A percentile compares a stretch with the other conserved stretches of the same genome.
Evolutionary conservation across 495 filamentous ascomycete species (phyloP).

Genomic region (Xylaria telfairii): DNA sequence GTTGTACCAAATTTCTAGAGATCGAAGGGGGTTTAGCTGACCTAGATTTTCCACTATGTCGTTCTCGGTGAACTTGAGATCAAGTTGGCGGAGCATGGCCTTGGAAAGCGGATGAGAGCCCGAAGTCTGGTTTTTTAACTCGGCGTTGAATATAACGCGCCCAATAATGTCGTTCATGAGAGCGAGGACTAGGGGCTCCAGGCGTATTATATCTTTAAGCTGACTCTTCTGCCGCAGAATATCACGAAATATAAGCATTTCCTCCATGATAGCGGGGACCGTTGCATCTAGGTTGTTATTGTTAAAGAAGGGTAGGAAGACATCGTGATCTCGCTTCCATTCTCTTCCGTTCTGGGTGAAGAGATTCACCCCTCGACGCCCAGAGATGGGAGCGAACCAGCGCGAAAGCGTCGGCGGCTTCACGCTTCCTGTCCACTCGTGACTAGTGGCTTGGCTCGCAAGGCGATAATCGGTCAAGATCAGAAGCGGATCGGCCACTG

Average conservation of each 20-base stretch:
- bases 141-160: constrained; percentile 39
- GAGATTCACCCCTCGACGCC: constrained; percentile 36
- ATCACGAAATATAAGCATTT: constrained; percentile 40
- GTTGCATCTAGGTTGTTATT: constrained; percentile 45
- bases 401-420: constrained; percentile 31
- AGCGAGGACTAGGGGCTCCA: constrained; percentile 71
- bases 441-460: constrained; percentile 35
- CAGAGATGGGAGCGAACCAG: constrained; percentile 39
- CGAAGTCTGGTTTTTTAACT: constrained; percentile 37
- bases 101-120: constrained; percentile 36
- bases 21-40: constrained; percentile 34
- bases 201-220: constrained; percentile 44
- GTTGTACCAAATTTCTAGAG: constrained; percentile 36
- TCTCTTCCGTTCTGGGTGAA: constrained; percentile 42
- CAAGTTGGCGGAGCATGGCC: constrained; percentile 37
- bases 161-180: constrained; percentile 72
- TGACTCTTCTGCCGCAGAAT: constrained; percentile 37
- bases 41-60: constrained; percentile 36
- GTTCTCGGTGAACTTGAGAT: constrained; percentile 33
- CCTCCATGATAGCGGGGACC: constrained; percentile 45
- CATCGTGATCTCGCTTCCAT: constrained; percentile 48
- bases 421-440: constrained; percentile 31
- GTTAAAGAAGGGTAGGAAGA: constrained; percentile 50
- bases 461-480: constrained; percentile 35
- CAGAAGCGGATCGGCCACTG: constrained; percentile 32